These are phyloP conservation scores for Guyanaporus albipodus DNA, from an alignment of 768 basidiomycete genomes.

Conservation along the genomic window DNA sequence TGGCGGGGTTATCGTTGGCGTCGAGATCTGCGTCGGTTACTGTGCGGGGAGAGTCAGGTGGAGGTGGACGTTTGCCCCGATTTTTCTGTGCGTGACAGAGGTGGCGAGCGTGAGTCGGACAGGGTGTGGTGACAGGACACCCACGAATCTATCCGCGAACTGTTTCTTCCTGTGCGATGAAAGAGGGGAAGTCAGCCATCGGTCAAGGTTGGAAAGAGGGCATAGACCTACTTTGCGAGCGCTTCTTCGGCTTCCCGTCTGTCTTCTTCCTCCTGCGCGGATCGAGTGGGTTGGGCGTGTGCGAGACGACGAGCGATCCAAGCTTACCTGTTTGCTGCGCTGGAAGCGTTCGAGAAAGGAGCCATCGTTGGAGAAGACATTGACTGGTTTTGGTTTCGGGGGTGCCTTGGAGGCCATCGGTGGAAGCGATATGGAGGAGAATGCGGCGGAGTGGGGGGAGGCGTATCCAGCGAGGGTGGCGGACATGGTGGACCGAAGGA, in stretches of 20 bases:
- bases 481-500: conserved; percentile 12
- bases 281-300: too few species aligned
- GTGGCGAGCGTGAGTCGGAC: not conserved
- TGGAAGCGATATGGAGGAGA: conserved; percentile 11
- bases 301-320: not conserved
- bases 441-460: conserved; percentile 12
- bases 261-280: conserved; percentile 57
- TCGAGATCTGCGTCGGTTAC: conserved; percentile 33
- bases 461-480: not conserved
- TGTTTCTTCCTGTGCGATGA: conserved; percentile 51
- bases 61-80: conserved; percentile 51
- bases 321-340: conserved; percentile 49
- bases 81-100: conserved; percentile 41
- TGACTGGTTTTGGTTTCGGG: conserved; percentile 44
- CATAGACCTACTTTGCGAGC: conserved; percentile 41
- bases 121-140: conserved; percentile 5
- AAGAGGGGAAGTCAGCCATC: not conserved
- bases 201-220: not conserved
- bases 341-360: conserved; percentile 65
- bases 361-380: conserved; percentile 68
- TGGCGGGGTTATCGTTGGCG: conserved; percentile 24
- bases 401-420: conserved; percentile 15
- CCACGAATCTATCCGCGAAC: conserved; percentile 59
- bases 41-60: conserved; percentile 37
- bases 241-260: conserved; percentile 51